Evolutionary conservation across 345 rosid genomes (phyloP).

Genomic region (Microcos paniculata): DNA sequence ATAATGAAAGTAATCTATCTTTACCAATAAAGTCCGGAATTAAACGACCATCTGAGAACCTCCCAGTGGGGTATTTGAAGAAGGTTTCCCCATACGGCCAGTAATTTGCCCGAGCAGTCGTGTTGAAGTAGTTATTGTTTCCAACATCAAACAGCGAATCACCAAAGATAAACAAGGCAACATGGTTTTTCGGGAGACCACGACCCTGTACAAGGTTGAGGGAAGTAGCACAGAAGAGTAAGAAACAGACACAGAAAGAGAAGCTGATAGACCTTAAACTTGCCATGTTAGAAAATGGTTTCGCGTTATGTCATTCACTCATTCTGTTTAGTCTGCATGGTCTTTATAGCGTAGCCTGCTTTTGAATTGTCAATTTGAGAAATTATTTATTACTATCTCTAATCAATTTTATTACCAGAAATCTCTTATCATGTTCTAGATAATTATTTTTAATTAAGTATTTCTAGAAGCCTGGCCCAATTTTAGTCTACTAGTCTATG

Average conservation of each 20-base stretch:
- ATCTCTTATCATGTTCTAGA: no score
- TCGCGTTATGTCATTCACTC: not conserved
- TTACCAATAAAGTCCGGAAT: slow-evolving; percentile 29
- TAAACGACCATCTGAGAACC: slow-evolving; percentile 23
- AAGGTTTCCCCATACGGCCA: slow-evolving; percentile 28
- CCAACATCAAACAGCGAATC: slow-evolving; percentile 32
- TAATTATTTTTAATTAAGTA: no score
- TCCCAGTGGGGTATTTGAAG: slow-evolving; percentile 25
- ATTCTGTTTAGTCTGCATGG: not conserved
- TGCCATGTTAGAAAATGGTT: not conserved
- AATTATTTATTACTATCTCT: no score
- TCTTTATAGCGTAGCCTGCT: not conserved
- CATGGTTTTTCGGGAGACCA: not conserved
- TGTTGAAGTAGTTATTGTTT: slow-evolving; percentile 27
- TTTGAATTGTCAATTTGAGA: no score
- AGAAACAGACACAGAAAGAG: not conserved
- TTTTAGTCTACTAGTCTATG: no score
- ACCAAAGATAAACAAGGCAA: slow-evolving; percentile 28
- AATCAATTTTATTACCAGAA: no score
- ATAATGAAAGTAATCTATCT: not conserved
- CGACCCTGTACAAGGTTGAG: not conserved
- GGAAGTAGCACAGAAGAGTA: not conserved
- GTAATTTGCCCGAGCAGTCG: slow-evolving; percentile 20
- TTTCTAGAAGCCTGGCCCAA: no score
- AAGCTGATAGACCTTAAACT: not conserved